phyloP scores from a whole-genome alignment of 805 yeast species.

The Candida hispaniensis region DNA sequence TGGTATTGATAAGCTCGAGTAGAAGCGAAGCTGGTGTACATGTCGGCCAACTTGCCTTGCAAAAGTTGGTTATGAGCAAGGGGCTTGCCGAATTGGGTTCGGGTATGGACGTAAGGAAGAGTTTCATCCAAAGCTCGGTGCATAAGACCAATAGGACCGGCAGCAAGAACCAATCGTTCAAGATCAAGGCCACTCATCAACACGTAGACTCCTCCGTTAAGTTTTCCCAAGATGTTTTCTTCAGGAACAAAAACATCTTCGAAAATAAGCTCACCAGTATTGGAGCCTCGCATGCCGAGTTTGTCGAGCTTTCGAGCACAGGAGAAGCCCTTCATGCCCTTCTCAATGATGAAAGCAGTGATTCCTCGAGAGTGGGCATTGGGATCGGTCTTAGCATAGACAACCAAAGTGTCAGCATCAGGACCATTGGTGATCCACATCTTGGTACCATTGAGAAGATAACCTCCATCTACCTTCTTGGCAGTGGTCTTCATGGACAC shows the following conservation, averaged over 20 bases:
- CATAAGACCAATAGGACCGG: slow-evolving; percentile 28
- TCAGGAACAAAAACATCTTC: slow-evolving; percentile 28
- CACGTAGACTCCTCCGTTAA: slow-evolving; percentile 27
- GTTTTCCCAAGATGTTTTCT: slow-evolving; percentile 26
- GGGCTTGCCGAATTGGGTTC: slow-evolving; percentile 28
- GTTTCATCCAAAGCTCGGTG: slow-evolving; percentile 27
- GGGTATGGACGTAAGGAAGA: slow-evolving; percentile 27
- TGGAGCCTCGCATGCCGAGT: slow-evolving; percentile 30
- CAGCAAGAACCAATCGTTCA: slow-evolving; percentile 27
- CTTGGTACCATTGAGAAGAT: slow-evolving; percentile 26
- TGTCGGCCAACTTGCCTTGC: slow-evolving; percentile 29
- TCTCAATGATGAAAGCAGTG: slow-evolving; percentile 28
- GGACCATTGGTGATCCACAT: slow-evolving; percentile 31
- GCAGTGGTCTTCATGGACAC: slow-evolving; percentile 28
- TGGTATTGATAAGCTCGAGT: slow-evolving; percentile 26
- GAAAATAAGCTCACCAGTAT: slow-evolving; percentile 28
- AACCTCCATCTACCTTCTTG: slow-evolving; percentile 24
- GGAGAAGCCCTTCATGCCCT: slow-evolving; percentile 25
- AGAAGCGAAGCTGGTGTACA: slow-evolving; percentile 28
- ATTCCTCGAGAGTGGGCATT: slow-evolving; percentile 27
- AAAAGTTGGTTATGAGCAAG: slow-evolving; percentile 27
- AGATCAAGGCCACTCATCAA: slow-evolving; percentile 28
- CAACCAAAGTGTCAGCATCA: slow-evolving; percentile 27
- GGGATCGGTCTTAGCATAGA: slow-evolving; percentile 28
- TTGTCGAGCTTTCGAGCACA: slow-evolving; percentile 28